phyloP scores from a whole-genome alignment of 2,329 filamentous ascomycete genomes.

The Fusarium marasasianum region DNA sequence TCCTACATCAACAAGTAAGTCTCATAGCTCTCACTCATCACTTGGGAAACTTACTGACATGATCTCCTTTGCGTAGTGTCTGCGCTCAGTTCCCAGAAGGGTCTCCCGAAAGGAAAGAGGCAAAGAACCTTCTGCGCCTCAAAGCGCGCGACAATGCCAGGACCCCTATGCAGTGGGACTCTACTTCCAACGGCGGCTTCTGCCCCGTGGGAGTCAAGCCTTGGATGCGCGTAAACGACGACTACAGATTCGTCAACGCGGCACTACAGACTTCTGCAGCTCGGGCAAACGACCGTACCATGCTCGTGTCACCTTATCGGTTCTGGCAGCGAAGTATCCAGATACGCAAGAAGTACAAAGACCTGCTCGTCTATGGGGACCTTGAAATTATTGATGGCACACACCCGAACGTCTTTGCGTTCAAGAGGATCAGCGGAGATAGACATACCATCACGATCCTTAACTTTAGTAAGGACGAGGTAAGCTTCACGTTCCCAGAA shows the following conservation, averaged over 20 bases:
- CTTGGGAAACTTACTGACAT: neutral
- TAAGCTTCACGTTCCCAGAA: neutral
- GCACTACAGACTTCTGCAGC: constrained; percentile 59
- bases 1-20: constrained; percentile 3
- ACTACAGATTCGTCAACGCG: constrained; percentile 60
- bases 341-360: constrained; percentile 43
- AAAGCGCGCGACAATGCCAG: constrained; percentile 68
- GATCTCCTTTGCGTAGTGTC: neutral
- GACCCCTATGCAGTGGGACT: constrained; percentile 72
- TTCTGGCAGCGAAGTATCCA: constrained; percentile 46
- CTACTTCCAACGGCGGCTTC: constrained; percentile 46
- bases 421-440: constrained; percentile 40
- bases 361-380: constrained; percentile 48
- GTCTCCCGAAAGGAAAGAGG: constrained; percentile 46
- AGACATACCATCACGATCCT: constrained; percentile 42
- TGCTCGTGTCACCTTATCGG: constrained; percentile 43
- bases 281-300: neutral
- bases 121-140: constrained; percentile 43
- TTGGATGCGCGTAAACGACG: constrained; percentile 49
- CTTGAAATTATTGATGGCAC: constrained; percentile 40
- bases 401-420: constrained; percentile 40
- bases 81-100: neutral
- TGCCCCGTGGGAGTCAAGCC: constrained; percentile 49
- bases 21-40: fast-evolving
- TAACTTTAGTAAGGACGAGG: constrained; percentile 41